Evolutionary conservation across 2,329 filamentous ascomycete genomes (phyloP).

Genomic region (Xylaria sp.): DNA sequence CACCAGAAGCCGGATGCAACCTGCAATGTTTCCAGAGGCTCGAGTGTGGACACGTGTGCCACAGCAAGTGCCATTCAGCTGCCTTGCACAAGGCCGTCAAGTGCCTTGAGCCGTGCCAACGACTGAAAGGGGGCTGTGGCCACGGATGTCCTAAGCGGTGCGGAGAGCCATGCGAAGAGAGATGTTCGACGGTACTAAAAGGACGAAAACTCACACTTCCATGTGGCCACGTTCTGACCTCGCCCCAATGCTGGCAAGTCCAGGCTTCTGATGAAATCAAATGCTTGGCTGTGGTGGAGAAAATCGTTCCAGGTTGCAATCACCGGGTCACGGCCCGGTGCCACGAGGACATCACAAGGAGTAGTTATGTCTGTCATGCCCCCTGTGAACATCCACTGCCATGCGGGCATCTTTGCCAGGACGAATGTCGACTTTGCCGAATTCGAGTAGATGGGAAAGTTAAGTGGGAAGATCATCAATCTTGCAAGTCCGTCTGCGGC

Average conservation of each 20-base stretch:
- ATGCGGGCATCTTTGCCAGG: slow-evolving; percentile 63
- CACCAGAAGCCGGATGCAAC: slow-evolving; percentile 66
- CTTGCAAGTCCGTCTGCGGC: slow-evolving; percentile 52
- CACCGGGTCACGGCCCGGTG: slow-evolving; percentile 58
- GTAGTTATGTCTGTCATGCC: slow-evolving; percentile 49
- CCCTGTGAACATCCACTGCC: slow-evolving; percentile 48
- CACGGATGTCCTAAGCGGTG: slow-evolving; percentile 49
- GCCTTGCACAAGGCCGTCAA: slow-evolving; percentile 48
- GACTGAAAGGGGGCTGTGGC: slow-evolving; percentile 43
- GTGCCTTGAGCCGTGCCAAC: slow-evolving; percentile 49
- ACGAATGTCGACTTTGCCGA: slow-evolving; percentile 53
- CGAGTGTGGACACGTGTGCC: slow-evolving; percentile 51
- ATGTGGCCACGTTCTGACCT: slow-evolving; percentile 45
- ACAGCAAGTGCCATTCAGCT: slow-evolving; percentile 49
- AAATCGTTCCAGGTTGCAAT: slow-evolving; percentile 54
- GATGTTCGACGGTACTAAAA: slow-evolving; percentile 41
- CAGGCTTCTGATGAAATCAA: slow-evolving; percentile 48
- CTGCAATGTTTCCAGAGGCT: slow-evolving; percentile 52
- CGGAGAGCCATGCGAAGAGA: slow-evolving; percentile 44
- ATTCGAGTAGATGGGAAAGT: slow-evolving; percentile 35
- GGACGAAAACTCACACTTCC: slow-evolving; percentile 35
- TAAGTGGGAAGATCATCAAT: slow-evolving; percentile 45
- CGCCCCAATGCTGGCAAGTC: slow-evolving; percentile 42
- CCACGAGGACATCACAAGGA: slow-evolving; percentile 44
- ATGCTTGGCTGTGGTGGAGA: slow-evolving; percentile 52